Conservation (phyloP, 2,329 filamentous ascomycete genomes). For the Fusarium stilboides region DNA sequence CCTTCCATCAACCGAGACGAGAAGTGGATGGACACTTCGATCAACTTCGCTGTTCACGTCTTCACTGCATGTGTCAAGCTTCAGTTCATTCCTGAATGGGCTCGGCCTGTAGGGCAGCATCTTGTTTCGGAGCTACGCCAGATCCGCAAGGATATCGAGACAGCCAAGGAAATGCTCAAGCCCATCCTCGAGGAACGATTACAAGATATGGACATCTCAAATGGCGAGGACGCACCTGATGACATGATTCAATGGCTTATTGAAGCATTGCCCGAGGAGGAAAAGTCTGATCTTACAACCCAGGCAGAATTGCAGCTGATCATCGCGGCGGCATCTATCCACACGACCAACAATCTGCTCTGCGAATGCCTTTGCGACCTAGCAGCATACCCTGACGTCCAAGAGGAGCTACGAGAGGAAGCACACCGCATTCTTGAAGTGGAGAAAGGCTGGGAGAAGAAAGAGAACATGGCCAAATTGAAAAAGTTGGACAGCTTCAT, state of each 20-base stretch:
- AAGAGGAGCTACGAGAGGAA: constrained; percentile 65
- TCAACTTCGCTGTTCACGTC: constrained; percentile 66
- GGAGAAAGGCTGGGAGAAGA: constrained; percentile 60
- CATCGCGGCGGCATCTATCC: constrained; percentile 61
- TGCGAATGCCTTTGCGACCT: constrained; percentile 68
- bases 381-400: constrained; percentile 62
- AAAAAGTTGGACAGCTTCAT: constrained; percentile 66
- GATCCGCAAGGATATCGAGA: constrained; percentile 61
- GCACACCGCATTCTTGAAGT: constrained; percentile 59
- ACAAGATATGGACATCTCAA: constrained; percentile 57
- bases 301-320: constrained; percentile 63
- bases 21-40: constrained; percentile 67
- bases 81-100: constrained; percentile 66
- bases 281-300: constrained; percentile 56
- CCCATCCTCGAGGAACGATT: constrained; percentile 65
- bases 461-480: constrained; percentile 61
- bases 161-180: constrained; percentile 60
- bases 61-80: constrained; percentile 66
- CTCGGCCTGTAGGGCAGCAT: constrained; percentile 63
- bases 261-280: constrained; percentile 57
- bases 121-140: constrained; percentile 63
- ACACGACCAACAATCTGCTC: constrained; percentile 62
- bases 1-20: constrained; percentile 65
- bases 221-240: constrained; percentile 56
- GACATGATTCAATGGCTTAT: constrained; percentile 64